Percentiles rank a stretch among this genome's conserved stretches.
phyloP scores from a whole-genome alignment of 2,329 filamentous ascomycete species.

The Truncatella angustata region DNA sequence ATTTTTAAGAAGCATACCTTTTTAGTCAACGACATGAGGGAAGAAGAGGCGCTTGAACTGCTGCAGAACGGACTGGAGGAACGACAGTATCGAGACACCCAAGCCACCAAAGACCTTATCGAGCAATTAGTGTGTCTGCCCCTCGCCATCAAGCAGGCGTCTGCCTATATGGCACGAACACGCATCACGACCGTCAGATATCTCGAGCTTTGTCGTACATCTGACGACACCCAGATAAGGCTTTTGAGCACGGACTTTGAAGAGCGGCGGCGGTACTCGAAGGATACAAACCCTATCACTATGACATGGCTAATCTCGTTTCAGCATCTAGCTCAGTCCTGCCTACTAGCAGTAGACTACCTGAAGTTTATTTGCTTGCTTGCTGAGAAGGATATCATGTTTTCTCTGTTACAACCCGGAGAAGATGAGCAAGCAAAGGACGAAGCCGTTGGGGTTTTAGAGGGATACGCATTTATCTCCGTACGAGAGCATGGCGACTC shows the following conservation, averaged over 20 bases:
- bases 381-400: background rate
- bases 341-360: background rate
- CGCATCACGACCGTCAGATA: background rate
- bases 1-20: background rate
- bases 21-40: background rate
- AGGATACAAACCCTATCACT: background rate
- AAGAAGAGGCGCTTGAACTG: background rate
- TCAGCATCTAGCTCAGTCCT: background rate
- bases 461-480: background rate
- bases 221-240: background rate
- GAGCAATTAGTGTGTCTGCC: background rate
- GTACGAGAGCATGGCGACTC: background rate
- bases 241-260: background rate
- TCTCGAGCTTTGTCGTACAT: background rate
- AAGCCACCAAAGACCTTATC: background rate
- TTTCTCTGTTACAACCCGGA: background rate
- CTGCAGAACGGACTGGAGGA: background rate
- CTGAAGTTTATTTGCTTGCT: constrained; percentile 1
- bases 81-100: background rate
- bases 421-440: background rate
- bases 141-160: constrained; percentile 12
- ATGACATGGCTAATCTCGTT: constrained; percentile 1
- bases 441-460: background rate
- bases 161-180: background rate
- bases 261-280: background rate